Evolutionary conservation across 106 monocot species (phyloP).

Genomic region (Alisma plantagoaquatica): DNA sequence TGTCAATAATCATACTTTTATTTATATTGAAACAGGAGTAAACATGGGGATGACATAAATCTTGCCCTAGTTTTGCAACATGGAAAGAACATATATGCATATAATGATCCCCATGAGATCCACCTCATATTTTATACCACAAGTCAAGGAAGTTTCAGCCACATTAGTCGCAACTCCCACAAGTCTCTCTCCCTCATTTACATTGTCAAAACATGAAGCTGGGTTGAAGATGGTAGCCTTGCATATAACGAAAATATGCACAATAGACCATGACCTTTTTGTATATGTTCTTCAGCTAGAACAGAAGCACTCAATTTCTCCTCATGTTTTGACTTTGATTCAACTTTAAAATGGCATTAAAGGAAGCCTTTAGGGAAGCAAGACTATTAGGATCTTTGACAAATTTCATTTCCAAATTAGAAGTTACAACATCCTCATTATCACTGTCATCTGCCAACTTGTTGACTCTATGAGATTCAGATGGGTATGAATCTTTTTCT

Average conservation of each 20-base stretch:
- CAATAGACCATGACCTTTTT: conserved; percentile 24
- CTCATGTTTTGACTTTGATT: conserved; percentile 2
- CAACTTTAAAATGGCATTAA: conserved; percentile 46
- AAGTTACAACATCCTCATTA: conserved; percentile 22
- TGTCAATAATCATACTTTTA: too few species aligned
- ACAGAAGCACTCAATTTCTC: conserved; percentile 13
- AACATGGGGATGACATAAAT: too few species aligned
- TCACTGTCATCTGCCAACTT: conserved; percentile 34
- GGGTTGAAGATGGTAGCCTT: conserved; percentile 73
- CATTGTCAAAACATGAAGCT: conserved; percentile 79
- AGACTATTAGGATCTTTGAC: conserved; percentile 34
- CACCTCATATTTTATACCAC: conserved; percentile 94
- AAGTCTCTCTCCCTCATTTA: conserved; percentile 64
- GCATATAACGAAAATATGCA: conserved; percentile 87
- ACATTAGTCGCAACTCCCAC: conserved; percentile 96
- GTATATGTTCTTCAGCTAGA: conserved; percentile 2
- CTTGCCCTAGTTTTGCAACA: too few species aligned
- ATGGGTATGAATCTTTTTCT: conserved; percentile 25
- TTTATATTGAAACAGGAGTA: too few species aligned
- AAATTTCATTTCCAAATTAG: conserved; percentile 31
- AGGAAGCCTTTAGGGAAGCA: conserved; percentile 71
- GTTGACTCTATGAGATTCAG: conserved; percentile 42
- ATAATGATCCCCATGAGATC: too few species aligned
- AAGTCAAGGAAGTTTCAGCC: conserved; percentile 93
- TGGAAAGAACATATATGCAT: too few species aligned